A percentile compares a stretch with the other conserved stretches of the same genome.
These are phyloP conservation scores for Diaporthe batatas DNA, from an alignment of 2,329 filamentous ascomycete genomes.

Conservation along the genomic window DNA sequence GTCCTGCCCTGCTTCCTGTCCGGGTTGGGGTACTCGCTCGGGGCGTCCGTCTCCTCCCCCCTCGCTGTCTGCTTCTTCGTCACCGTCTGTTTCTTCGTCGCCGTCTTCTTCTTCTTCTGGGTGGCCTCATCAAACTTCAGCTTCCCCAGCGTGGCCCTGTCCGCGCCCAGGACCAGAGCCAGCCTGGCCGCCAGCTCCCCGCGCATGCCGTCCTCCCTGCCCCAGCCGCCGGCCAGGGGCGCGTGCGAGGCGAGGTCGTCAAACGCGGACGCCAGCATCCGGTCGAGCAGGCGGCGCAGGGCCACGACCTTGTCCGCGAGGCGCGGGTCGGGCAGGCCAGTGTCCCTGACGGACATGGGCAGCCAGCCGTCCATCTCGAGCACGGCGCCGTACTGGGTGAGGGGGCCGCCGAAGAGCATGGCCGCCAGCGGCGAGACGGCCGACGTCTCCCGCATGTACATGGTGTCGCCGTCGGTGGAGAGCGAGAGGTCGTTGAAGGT, in stretches of 20 bases:
- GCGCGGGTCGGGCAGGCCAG: background rate
- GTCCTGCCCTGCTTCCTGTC: too few species aligned
- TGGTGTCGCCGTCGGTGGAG: background rate
- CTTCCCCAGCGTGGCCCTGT: background rate
- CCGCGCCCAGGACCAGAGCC: background rate
- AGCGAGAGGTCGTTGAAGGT: slow-evolving; percentile 28
- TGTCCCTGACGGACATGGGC: slow-evolving; percentile 13
- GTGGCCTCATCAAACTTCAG: too few species aligned
- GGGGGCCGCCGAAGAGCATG: slow-evolving; percentile 24
- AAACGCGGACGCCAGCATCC: slow-evolving; percentile 30
- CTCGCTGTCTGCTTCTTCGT: too few species aligned
- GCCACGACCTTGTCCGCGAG: background rate
- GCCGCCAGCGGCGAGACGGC: slow-evolving; percentile 17
- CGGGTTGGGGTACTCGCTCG: too few species aligned
- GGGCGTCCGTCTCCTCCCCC: background rate
- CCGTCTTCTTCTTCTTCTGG: too few species aligned
- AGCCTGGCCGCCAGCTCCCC: slow-evolving; percentile 1
- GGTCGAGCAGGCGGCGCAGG: slow-evolving; percentile 27
- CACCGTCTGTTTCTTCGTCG: too few species aligned
- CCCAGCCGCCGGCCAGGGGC: background rate
- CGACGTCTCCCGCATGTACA: slow-evolving; percentile 25
- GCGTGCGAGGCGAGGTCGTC: slow-evolving; percentile 1
- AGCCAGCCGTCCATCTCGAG: slow-evolving; percentile 34
- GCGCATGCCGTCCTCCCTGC: background rate
- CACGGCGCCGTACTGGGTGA: background rate